phyloP scores from a whole-genome alignment of 2,329 filamentous ascomycete genomes.

The Monilinia fructicola region DNA sequence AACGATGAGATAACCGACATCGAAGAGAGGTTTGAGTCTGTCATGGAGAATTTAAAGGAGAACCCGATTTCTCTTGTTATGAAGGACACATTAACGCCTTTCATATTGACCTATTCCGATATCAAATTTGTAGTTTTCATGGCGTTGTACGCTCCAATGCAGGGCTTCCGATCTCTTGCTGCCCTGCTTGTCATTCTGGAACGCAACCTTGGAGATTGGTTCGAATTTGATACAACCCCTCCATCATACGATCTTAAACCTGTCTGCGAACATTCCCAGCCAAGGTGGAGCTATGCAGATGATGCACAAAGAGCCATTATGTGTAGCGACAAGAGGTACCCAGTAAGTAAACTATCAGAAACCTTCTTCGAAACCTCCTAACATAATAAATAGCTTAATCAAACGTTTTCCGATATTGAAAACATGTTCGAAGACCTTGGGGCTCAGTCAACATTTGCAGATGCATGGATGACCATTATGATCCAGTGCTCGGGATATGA shows the following conservation, averaged over 20 bases:
- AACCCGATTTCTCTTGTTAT: slow-evolving; percentile 36
- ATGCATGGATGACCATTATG: slow-evolving; percentile 36
- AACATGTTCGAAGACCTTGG: slow-evolving; percentile 30
- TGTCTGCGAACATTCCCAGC: slow-evolving; percentile 25
- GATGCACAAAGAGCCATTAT: slow-evolving; percentile 36
- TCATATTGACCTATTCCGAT: slow-evolving; percentile 36
- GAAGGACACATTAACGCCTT: slow-evolving; percentile 26
- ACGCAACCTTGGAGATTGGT: slow-evolving; percentile 45
- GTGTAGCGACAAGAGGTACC: slow-evolving; percentile 38
- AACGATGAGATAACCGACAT: slow-evolving; percentile 33
- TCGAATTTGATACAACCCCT: slow-evolving; percentile 26
- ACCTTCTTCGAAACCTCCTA: slow-evolving; percentile 1
- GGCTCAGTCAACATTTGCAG: slow-evolving; percentile 31
- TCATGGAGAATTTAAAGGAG: slow-evolving; percentile 46
- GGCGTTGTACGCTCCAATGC: slow-evolving; percentile 36
- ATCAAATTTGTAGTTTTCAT: slow-evolving; percentile 36
- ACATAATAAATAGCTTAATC: slow-evolving; percentile 33
- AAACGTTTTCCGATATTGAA: slow-evolving; percentile 35
- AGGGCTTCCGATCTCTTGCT: slow-evolving; percentile 34
- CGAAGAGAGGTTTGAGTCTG: slow-evolving; percentile 31
- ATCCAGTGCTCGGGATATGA: slow-evolving; percentile 33
- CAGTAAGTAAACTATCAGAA: slow-evolving; percentile 26
- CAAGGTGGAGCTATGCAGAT: slow-evolving; percentile 25
- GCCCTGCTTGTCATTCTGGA: slow-evolving; percentile 32
- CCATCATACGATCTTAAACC: slow-evolving; percentile 20